phyloP scores from a whole-genome alignment of 139 green algal species.

The Ulvella scutata region DNA sequence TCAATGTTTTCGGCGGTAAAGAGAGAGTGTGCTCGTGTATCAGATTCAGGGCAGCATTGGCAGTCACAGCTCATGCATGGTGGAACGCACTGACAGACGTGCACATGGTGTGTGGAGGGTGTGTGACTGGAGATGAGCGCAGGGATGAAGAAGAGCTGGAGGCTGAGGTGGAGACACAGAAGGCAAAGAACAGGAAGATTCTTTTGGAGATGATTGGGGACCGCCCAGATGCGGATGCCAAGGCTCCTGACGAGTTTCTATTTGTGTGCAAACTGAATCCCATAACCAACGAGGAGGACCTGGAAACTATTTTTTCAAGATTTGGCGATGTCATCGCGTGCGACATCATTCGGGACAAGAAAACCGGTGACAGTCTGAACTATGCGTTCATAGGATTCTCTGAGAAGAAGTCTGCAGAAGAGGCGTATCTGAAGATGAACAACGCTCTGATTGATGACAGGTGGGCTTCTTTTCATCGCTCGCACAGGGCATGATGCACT shows the following conservation, averaged over 20 bases:
- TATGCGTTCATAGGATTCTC: constrained; percentile 77
- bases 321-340: constrained; percentile 87
- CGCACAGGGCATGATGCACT: constrained; percentile 47
- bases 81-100: too few species aligned
- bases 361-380: constrained; percentile 88
- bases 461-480: constrained; percentile 12
- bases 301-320: constrained; percentile 95
- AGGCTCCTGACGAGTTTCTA: constrained; percentile 83
- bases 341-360: constrained; percentile 90
- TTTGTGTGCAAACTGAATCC: constrained; percentile 99
- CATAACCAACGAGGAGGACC: constrained; percentile 78
- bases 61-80: too few species aligned
- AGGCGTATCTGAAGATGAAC: constrained; percentile 99
- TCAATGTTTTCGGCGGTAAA: too few species aligned
- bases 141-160: constrained; percentile 64
- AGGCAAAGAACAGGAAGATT: constrained; percentile 63
- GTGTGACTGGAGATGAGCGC: too few species aligned
- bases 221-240: constrained; percentile 78
- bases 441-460: constrained; percentile 97
- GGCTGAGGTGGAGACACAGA: constrained; percentile 40
- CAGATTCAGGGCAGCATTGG: too few species aligned
- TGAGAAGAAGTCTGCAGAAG: constrained; percentile 25
- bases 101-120: too few species aligned
- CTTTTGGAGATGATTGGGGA: constrained; percentile 98
- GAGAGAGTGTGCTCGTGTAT: too few species aligned